Evolutionary conservation across 2,329 filamentous ascomycete genomes (phyloP), one percentile per base, ranked within the genome.

Genomic region (Fusarium gaditjirri): DNA sequence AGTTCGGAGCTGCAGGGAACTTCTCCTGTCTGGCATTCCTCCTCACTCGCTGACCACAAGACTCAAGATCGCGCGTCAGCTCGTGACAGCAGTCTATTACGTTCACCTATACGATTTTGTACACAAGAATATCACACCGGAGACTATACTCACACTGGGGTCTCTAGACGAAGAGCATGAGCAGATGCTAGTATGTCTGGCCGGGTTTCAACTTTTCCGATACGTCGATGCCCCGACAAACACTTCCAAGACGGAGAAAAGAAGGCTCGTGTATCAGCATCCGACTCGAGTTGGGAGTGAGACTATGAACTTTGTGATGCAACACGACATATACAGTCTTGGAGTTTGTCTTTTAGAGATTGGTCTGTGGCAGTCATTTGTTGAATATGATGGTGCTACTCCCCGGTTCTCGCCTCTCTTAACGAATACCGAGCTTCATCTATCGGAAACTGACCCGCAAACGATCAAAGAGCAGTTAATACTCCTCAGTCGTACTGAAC

Each of bases 271-370:
- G 1, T 61, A 61, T 19, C 58, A 46, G 13, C 58, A 61, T 6
- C 58, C 49, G 10, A 46, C 41, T 2, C 39, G 58, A 1, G 13
- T 12, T 2, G 27, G 50, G 6, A 21, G 13, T 2, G 11, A 27
- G 9, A 19, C 5, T 6, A 17, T n/a, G 0, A 55, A 23, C 1
- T 61, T 39, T 55, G 29, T 53, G 2, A 61, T 61, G 49, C 41
- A 61, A 12, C 58, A 61, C 4, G 58, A 61, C 2, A 61, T 61
- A 5, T 61, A 61, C 16, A 61, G 58, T 8, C 50, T 61, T 10
- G 41, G 50, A 0, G 58, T 61, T 27, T 61, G 41, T 19, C 58
- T 61, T 14, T 29, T 61, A 1, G 41, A 61, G 5, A 46, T 61
- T 33, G 50, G 58, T 6, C 12, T 61, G 5, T 61, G 58, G 58